A percentile compares a stretch with the other conserved stretches of the same genome.
Conservation (phyloP, 208 protist genomes). For the Baffinella frigidus region DNA sequence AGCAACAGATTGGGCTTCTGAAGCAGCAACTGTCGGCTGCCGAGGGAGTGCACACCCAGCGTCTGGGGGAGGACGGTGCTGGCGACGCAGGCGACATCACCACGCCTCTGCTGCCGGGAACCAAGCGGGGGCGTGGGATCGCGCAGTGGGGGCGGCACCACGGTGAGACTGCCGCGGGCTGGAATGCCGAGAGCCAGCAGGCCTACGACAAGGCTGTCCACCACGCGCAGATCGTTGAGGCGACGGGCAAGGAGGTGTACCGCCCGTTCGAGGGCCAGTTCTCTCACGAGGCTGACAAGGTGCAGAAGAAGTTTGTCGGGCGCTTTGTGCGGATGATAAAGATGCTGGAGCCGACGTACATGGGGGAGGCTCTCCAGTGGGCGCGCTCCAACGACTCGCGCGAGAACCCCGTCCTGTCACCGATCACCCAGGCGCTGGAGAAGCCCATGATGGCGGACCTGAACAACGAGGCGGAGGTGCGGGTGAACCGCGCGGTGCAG, state of each 20-base stretch:
- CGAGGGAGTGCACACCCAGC: neutral
- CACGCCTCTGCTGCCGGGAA: neutral
- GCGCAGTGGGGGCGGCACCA: neutral
- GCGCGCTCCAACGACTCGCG: neutral
- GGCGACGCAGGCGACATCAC: neutral
- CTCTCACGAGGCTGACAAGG: constrained; percentile 4
- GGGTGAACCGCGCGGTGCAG: constrained; percentile 15
- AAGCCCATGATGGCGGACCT: constrained; percentile 26
- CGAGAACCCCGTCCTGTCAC: neutral
- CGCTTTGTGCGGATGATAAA: constrained; percentile 9
- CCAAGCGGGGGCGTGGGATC: neutral
- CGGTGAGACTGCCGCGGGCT: neutral
- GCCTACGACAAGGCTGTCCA: constrained; percentile 21
- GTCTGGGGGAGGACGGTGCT: neutral
- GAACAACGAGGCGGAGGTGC: constrained; percentile 12
- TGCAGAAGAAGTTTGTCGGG: constrained; percentile 2
- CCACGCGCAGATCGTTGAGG: constrained; percentile 20
- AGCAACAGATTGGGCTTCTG: too few species aligned
- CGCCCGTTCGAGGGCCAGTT: neutral
- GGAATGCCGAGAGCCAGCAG: neutral
- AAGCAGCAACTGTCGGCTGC: too few species aligned
- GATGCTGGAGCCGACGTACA: constrained; percentile 31
- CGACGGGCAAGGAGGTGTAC: neutral
- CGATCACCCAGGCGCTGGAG: constrained; percentile 27
- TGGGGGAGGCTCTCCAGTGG: constrained; percentile 17